phyloP scores from a whole-genome alignment of 2,329 filamentous ascomycete species.

The Calonectria fujianensis region DNA sequence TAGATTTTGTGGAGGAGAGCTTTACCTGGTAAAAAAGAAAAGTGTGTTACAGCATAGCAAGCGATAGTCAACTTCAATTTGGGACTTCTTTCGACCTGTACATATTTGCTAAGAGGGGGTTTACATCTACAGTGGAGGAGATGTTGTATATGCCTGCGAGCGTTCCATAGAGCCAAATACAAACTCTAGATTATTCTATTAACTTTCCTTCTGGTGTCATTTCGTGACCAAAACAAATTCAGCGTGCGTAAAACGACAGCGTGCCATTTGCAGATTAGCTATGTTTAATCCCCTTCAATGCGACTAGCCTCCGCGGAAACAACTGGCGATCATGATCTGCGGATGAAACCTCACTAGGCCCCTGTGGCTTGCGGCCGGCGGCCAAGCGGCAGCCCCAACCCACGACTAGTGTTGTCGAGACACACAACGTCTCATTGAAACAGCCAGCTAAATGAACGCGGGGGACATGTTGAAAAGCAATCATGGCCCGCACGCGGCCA shows the following conservation, averaged over 20 bases:
- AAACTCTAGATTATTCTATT: neutral
- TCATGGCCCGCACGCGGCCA: conserved; percentile 15
- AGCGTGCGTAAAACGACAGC: neutral
- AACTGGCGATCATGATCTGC: conserved; percentile 35
- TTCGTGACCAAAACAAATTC: neutral
- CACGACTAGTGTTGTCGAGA: conserved; percentile 8
- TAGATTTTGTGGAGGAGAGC: conserved; percentile 86
- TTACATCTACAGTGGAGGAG: conserved; percentile 47
- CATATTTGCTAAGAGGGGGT: conserved; percentile 52
- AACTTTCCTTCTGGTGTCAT: neutral
- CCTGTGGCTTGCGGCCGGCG: conserved; percentile 13
- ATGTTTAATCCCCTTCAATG: neutral
- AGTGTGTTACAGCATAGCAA: conserved; percentile 21
- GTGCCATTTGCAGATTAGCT: neutral
- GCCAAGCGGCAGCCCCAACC: conserved; percentile 5
- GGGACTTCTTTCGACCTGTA: conserved; percentile 55
- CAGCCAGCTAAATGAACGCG: conserved; percentile 25
- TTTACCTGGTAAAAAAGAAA: conserved; percentile 75
- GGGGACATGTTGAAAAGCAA: conserved; percentile 4
- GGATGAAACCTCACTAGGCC: conserved; percentile 33
- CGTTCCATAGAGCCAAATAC: conserved; percentile 45
- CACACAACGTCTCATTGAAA: conserved; percentile 26
- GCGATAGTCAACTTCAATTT: conserved; percentile 34
- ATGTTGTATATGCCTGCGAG: conserved; percentile 46
- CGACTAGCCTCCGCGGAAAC: neutral